phyloP scores from a whole-genome alignment of 140 eudicot species.

The Anethum foeniculum region DNA sequence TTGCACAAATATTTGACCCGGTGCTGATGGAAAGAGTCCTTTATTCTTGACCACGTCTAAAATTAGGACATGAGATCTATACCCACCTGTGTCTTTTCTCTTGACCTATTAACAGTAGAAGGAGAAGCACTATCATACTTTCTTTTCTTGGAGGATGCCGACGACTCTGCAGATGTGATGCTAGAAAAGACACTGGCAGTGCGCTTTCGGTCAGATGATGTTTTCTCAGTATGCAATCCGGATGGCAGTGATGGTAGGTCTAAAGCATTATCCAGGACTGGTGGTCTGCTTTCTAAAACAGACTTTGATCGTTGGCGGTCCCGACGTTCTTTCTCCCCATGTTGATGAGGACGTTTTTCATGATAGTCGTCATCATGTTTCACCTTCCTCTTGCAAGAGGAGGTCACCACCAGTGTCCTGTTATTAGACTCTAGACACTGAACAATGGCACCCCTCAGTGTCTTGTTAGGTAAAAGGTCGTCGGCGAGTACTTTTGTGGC shows the following conservation, averaged over 20 bases:
- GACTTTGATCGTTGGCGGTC: slow-evolving; percentile 18
- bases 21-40: no score
- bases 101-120: no score
- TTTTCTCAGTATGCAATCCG: not conserved
- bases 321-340: not conserved
- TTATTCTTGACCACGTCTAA: no score
- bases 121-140: slow-evolving; percentile 34
- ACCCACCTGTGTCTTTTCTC: no score
- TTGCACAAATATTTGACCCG: slow-evolving; percentile 30
- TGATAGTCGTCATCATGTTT: not conserved
- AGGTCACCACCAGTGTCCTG: no score
- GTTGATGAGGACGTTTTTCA: not conserved
- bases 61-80: no score
- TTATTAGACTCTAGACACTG: slow-evolving; percentile 66
- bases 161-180: slow-evolving; percentile 70
- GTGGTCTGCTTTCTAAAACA: slow-evolving; percentile 26
- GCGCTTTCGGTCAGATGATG: slow-evolving; percentile 37
- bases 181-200: slow-evolving; percentile 70
- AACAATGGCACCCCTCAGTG: slow-evolving; percentile 56
- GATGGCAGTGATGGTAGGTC: slow-evolving; percentile 16
- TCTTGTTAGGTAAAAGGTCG: no score
- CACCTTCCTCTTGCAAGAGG: not conserved
- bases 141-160: slow-evolving; percentile 46
- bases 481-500: slow-evolving; percentile 26
- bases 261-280: slow-evolving; percentile 17